Conservation (phyloP, 306 rosid species). For the Lotus japonicus region DNA sequence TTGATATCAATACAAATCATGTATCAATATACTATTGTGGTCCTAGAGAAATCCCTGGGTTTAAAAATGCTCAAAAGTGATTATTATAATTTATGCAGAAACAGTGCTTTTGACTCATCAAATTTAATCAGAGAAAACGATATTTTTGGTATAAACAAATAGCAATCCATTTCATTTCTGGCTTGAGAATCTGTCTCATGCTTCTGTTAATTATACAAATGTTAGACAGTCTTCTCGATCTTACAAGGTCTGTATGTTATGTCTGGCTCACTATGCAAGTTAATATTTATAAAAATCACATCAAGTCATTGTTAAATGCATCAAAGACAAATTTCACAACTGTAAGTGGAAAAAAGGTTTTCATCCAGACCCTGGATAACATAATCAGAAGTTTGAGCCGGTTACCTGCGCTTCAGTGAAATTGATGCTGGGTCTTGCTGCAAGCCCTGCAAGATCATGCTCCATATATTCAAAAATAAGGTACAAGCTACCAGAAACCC, state of each 20-base stretch:
- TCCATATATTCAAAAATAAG: too few relatives aligned
- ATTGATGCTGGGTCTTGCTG: too few relatives aligned
- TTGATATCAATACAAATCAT: neutral
- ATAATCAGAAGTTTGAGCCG: neutral
- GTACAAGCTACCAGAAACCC: too few relatives aligned
- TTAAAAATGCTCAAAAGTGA: neutral
- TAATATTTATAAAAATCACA: neutral
- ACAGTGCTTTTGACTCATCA: too few relatives aligned
- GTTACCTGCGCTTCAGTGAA: constrained; percentile 74
- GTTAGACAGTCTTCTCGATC: neutral
- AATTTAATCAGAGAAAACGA: neutral
- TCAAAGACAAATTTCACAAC: neutral
- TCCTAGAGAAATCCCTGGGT: neutral
- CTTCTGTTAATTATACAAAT: neutral
- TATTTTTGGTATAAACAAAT: neutral
- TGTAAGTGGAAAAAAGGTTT: neutral
- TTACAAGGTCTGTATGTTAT: neutral
- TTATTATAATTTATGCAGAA: neutral
- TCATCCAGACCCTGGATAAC: neutral
- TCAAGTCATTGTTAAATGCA: neutral
- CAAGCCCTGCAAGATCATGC: too few relatives aligned
- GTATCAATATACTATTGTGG: neutral
- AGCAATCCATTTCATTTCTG: neutral
- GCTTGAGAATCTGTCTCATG: neutral
- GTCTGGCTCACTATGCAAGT: neutral